Evolutionary conservation across 1,284 basidiomycete species (phyloP).

Genomic region (Peniophora sp.): DNA sequence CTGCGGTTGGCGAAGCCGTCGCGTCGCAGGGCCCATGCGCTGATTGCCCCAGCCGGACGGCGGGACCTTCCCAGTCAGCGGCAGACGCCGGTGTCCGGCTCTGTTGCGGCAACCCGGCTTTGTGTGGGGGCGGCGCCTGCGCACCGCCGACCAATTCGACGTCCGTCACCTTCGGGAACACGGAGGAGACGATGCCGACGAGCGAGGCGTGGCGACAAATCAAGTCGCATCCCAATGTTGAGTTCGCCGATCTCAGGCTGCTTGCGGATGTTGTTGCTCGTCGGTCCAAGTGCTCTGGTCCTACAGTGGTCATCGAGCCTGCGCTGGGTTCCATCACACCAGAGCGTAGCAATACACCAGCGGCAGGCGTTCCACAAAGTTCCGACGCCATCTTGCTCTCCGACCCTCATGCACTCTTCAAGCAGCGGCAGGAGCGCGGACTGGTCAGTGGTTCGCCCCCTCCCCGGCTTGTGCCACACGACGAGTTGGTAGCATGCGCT

Average conservation of each 20-base stretch:
- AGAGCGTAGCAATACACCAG: slow-evolving; percentile 32
- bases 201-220: slow-evolving; percentile 82
- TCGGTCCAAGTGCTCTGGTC: slow-evolving; percentile 70
- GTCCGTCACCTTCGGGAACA: slow-evolving; percentile 8
- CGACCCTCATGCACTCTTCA: slow-evolving; percentile 47
- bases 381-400: slow-evolving; percentile 32
- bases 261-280: slow-evolving; percentile 86
- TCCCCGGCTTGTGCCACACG: slow-evolving; percentile 47
- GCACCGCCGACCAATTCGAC: slow-evolving; percentile 1
- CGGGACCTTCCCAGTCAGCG: slow-evolving; percentile 8
- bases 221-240: slow-evolving; percentile 83
- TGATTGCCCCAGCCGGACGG: slow-evolving; percentile 38
- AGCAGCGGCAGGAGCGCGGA: slow-evolving; percentile 32
- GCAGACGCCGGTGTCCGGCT: slow-evolving; percentile 6
- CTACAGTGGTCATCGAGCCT: slow-evolving; percentile 60
- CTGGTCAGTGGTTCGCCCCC: slow-evolving; percentile 36
- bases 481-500: slow-evolving; percentile 52
- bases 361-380: slow-evolving; percentile 1
- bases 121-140: slow-evolving; percentile 13
- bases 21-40: slow-evolving; percentile 40
- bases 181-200: slow-evolving; percentile 60
- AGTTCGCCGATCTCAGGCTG: slow-evolving; percentile 72
- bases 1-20: slow-evolving; percentile 59
- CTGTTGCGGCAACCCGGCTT: slow-evolving; percentile 21
- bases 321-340: slow-evolving; percentile 40